Evolutionary conservation across 768 basidiomycete species (phyloP), one percentile per base, ranked within the genome.

Genomic region (Hypholoma sublateritium): DNA sequence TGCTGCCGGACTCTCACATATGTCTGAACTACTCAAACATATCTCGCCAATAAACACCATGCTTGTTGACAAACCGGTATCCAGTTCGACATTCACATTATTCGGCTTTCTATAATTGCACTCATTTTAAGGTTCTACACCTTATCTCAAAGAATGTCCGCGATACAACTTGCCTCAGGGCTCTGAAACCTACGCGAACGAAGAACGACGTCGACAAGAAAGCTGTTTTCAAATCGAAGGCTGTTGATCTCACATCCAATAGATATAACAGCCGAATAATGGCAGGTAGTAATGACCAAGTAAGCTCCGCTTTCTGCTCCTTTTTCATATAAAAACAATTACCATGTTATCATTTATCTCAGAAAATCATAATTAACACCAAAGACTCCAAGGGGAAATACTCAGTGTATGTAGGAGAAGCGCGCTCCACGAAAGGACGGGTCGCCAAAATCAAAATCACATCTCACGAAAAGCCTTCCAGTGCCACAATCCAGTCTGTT

Each of bases 231-330:
- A 68, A 68, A 43, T 63, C 73, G 22, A 76, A 65, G 4, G 47
- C 58, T 0, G 39, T 84, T 6, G 60, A 67, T 4, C 53, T 84
- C 1, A 50, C 36, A 0, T 81, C 71, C 14, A 66, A 53, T 11
- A 78, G 82, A 1, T 85, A 73, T 62, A 72, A 75, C 58, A 81
- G 73, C 3, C 77, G 78, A 22, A 63, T 84, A 24, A 74, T 58
- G 60, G 5, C 1, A 7, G 28, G 28, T 5, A 32, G 28, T 32
- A 32, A 1, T 2, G 28, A 32, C 28, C 28, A 32, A 32, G 28
- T 32, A 32, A 32, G 28, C 28, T 1, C 5, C 5, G 28, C 28
- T 32, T 5, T 5, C 1, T 32, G 6, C 5, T 32, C 9, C 2
- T 32, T 32, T 32, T 32, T 5, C 28, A 32, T n/a, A n/a, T n/a